A percentile compares a stretch with the other conserved stretches of the same genome.
Conservation (phyloP, 192 early-diverging fungal genomes). For the Coemansia sp. region DNA sequence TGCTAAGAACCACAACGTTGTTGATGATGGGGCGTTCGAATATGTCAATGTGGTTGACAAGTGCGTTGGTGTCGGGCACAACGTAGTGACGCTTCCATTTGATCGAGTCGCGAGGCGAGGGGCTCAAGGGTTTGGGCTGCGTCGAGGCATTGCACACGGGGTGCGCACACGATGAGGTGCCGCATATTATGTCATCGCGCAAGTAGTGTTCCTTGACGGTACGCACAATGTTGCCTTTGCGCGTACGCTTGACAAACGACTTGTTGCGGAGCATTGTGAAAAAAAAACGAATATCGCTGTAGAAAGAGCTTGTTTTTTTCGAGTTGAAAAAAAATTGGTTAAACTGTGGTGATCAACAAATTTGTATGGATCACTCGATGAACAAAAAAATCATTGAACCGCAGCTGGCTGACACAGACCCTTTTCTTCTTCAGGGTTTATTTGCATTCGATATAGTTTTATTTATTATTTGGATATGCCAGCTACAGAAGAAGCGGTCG, state of each 20-base stretch:
- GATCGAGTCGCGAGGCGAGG: conserved; percentile 55
- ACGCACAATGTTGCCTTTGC: conserved; percentile 88
- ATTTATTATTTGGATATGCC: neutral
- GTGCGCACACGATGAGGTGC: conserved; percentile 29
- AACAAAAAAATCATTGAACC: neutral
- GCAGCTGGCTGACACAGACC: neutral
- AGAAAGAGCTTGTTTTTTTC: neutral
- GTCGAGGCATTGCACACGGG: conserved; percentile 28
- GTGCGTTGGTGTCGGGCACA: conserved; percentile 95
- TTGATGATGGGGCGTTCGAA: conserved; percentile 85
- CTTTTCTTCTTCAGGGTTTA: neutral
- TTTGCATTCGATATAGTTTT: neutral
- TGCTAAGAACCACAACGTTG: conserved; percentile 91
- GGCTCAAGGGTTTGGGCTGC: conserved; percentile 46
- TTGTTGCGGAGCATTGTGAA: conserved; percentile 69
- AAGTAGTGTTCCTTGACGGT: conserved; percentile 97
- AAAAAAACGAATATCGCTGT: neutral
- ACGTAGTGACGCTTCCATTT: conserved; percentile 69
- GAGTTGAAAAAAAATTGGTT: neutral
- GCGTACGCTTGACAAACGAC: conserved; percentile 86
- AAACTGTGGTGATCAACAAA: neutral
- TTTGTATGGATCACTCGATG: neutral
- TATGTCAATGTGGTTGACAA: conserved; percentile 91
- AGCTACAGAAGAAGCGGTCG: neutral
- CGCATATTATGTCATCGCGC: conserved; percentile 92